Percentiles rank a stretch among this genome's conserved stretches.
Evolutionary conservation across 495 filamentous ascomycete species (phyloP).

Genomic region (Aspergillus steynii): DNA sequence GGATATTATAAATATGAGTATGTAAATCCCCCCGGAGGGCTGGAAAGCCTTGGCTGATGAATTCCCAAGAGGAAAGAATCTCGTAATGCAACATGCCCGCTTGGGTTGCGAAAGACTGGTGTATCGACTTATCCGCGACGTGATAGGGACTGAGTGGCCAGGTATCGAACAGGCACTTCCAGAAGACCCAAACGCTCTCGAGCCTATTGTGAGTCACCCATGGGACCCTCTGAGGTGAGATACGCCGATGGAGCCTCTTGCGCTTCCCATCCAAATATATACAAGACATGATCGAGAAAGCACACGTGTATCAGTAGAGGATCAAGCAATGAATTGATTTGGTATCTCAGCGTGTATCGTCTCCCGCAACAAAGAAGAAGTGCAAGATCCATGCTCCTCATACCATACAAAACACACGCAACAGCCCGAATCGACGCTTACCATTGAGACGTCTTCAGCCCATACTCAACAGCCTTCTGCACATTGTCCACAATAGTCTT

Average conservation of each 20-base stretch:
- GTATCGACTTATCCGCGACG: too few relatives aligned
- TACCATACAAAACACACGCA: background rate
- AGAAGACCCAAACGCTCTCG: too few relatives aligned
- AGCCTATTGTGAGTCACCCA: too few relatives aligned
- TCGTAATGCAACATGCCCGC: too few relatives aligned
- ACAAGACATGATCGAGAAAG: background rate
- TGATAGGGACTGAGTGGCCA: too few relatives aligned
- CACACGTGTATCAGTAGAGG: background rate
- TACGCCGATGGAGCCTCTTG: background rate
- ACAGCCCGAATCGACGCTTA: background rate
- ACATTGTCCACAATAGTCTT: slow-evolving; percentile 67
- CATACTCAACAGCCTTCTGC: slow-evolving; percentile 64
- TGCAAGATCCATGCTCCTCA: background rate
- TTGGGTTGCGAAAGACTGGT: too few relatives aligned
- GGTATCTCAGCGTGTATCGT: background rate
- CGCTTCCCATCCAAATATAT: background rate
- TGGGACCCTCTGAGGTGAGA: too few relatives aligned
- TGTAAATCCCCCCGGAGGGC: too few relatives aligned
- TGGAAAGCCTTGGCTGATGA: too few relatives aligned
- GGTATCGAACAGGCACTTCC: too few relatives aligned
- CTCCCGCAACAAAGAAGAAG: background rate
- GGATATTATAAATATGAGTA: too few relatives aligned
- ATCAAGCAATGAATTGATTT: background rate
- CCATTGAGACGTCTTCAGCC: slow-evolving; percentile 52
- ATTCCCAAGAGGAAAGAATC: too few relatives aligned